Evolutionary conservation across 345 rosid genomes (phyloP), one percentile per base, ranked within the genome.

Genomic region (Pseudoturritis turrita): DNA sequence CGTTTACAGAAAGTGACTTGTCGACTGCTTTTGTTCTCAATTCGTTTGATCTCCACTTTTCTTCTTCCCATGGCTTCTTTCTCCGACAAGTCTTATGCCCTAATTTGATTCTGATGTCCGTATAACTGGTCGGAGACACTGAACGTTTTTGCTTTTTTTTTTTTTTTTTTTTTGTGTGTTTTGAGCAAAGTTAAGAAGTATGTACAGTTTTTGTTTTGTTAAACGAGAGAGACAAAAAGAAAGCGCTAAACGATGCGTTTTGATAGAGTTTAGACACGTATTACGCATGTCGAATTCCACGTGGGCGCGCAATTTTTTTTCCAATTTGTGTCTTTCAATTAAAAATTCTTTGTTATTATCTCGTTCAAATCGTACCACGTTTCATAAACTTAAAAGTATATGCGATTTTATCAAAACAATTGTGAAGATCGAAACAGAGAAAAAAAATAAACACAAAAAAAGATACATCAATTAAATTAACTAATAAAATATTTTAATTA

Each of bases 1-100:
- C 96, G 64, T 74, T 90, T 90, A 2, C 86, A 85, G 67, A 90
- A 90, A 13, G 90, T 83, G 0, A 86, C 88, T 68, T 86, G 94
- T n/a, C 94, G 80, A 51, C 83, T 80, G 71, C 78, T 83, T 62
- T 82, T 88, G 73, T 77, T 69, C 65, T 90, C 90, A 59, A 88
- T 90, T 74, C 86, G 84, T 84, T 85, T 84, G 70, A 90, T 68
- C 81, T 70, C 85, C 19, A 90, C 47, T 84, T 83, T 90, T 77
- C 63, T 80, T 51, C 91, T 75, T 68, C 96, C 85, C 85, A 81
- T 83, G 7, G 17, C 28, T 39, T 53, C 23, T 37, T 45, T 28
- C 55, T 63, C 43, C 71, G 33, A 36, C 57, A 18, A 17, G 0
- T 46, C 50, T 58, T 65, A 6, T 54, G 17, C 22, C 80, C 68